Conservation (phyloP, 306 rosid species). For the Boehmeria nivea region DNA sequence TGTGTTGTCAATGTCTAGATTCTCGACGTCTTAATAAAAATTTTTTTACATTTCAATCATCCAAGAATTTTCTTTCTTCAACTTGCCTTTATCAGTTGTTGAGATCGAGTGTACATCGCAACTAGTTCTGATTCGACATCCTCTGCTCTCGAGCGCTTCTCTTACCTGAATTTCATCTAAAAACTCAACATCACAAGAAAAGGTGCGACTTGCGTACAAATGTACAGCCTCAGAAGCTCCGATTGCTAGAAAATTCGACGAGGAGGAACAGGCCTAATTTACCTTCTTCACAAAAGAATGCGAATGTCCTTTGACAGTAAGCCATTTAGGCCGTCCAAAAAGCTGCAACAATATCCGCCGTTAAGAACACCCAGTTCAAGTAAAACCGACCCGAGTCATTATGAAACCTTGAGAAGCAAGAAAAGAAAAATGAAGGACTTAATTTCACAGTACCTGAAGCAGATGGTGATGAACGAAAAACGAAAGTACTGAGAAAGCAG, state of each 20-base stretch:
- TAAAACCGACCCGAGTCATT: too few relatives aligned
- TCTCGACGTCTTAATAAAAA: too few relatives aligned
- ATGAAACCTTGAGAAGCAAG: too few relatives aligned
- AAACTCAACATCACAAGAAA: too few relatives aligned
- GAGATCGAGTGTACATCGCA: slow-evolving; percentile 51
- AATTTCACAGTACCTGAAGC: slow-evolving; percentile 80
- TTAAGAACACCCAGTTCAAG: too few relatives aligned
- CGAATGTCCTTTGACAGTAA: slow-evolving; percentile 72
- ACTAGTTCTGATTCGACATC: slow-evolving; percentile 45
- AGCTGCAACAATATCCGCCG: slow-evolving; percentile 50
- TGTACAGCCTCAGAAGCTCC: too few relatives aligned
- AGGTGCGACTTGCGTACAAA: too few relatives aligned
- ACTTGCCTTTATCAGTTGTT: slow-evolving; percentile 51
- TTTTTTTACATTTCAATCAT: background rate
- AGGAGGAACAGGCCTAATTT: background rate
- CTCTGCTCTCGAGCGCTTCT: slow-evolving; percentile 54
- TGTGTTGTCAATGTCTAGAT: background rate
- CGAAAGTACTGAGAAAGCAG: slow-evolving; percentile 76
- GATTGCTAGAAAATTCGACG: background rate
- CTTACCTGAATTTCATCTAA: slow-evolving; percentile 39
- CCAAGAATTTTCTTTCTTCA: too few relatives aligned
- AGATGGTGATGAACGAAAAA: slow-evolving; percentile 77
- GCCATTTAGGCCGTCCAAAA: slow-evolving; percentile 87
- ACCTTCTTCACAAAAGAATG: slow-evolving; percentile 63
- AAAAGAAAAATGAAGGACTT: too few relatives aligned